phyloP scores from a whole-genome alignment of 2,329 filamentous ascomycete genomes.

The Ceratocystiopsis brevicomis region DNA sequence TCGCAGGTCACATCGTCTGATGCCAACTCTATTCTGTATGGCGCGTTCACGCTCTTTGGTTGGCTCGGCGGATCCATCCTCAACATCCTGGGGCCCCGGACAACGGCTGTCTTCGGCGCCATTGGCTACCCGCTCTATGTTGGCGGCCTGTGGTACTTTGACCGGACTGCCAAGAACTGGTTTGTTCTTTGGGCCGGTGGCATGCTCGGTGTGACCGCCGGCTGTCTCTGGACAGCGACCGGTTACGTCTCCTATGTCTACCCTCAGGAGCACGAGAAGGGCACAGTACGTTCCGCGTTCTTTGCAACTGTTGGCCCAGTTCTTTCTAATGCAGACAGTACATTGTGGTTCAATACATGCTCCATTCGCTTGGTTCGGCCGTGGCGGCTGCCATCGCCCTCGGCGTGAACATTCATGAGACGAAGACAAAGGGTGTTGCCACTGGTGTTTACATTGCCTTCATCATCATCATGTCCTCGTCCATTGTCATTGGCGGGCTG shows the following conservation, averaged over 20 bases:
- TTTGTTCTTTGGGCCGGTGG: constrained; percentile 9
- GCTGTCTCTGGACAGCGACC: constrained; percentile 8
- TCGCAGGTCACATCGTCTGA: not conserved
- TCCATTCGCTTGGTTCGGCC: not conserved
- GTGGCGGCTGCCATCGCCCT: constrained; percentile 1
- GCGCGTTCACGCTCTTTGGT: constrained; percentile 4
- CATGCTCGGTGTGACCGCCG: constrained; percentile 7
- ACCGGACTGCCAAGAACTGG: constrained; percentile 6
- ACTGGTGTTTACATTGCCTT: constrained; percentile 1
- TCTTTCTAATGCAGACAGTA: not conserved
- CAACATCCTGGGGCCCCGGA: constrained; percentile 7
- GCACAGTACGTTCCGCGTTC: not conserved
- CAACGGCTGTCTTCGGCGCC: constrained; percentile 7
- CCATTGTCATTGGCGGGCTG: not conserved
- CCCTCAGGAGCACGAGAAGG: constrained; percentile 2
- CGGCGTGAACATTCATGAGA: constrained; percentile 1
- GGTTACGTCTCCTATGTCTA: constrained; percentile 1
- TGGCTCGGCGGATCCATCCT: constrained; percentile 6
- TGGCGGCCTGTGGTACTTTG: constrained; percentile 10
- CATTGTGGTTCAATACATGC: not conserved
- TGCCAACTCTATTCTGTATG: constrained; percentile 2
- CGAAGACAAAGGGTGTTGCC: not conserved
- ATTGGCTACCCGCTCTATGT: constrained; percentile 10
- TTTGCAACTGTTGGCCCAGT: not conserved
- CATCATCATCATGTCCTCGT: not conserved